Evolutionary conservation across 495 filamentous ascomycete genomes (phyloP), one percentile per base, ranked within the genome.

Genomic region (Lepidopterella palustris): DNA sequence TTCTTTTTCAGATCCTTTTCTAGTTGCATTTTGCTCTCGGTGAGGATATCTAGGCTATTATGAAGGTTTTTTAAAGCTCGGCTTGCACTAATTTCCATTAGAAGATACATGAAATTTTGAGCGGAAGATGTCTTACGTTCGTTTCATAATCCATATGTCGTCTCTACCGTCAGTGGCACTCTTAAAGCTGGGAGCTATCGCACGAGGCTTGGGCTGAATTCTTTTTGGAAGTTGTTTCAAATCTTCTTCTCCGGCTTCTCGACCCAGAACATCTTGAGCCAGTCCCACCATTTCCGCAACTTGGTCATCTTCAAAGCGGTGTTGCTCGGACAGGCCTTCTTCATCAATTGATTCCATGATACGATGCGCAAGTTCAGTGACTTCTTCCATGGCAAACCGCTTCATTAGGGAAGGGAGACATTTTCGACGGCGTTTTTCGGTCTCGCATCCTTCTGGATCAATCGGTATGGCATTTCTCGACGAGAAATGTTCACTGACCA

Each of bases 311-410:
- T 92, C 85, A 8, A 87, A 77, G 23, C 82, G 80, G 60, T 96
- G 91, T 57, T 87, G 84, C 66, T 89, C 82, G 28, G 85, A 78
- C 18, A 99, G 73, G 0, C 89, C 90, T 68, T 97, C 95, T 74
- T 97, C 95, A 67, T 99, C 95, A 64, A 99, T 95, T 4, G 92
- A 84, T 0, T 79, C 77, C 9, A 80, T 60, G 45, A 99, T 96
- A 31, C 77, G 78, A 29, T 81, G 67, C 2, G 92, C 88, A 4
- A 99, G 80, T 13, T 74, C 71, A 3, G 70, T 74, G 0, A 91
- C 90, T 3, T 84, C 82, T 15, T 85, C 79, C 42, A 97, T 77
- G 51, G 81, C 75, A 51, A 95, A 80, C 18, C 86, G 82, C 49
- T 72, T 70, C 3, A 83, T 70, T 71, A 95, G 77, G 3, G 72